A percentile compares a stretch with the other conserved stretches of the same genome.
Conservation (phyloP, 805 yeast species). For the Wickerhamia fluorescens region DNA sequence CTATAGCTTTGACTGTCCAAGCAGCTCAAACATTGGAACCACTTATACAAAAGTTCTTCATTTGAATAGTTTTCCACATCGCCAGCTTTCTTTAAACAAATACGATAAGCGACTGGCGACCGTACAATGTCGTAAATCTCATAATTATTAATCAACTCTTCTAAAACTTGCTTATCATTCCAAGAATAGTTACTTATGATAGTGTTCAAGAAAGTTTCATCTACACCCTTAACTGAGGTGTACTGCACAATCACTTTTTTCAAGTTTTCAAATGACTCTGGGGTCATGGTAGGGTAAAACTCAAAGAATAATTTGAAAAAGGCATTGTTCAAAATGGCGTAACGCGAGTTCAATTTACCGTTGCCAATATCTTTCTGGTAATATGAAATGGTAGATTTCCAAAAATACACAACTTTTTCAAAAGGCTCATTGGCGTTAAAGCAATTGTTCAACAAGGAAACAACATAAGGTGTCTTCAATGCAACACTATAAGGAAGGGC, state of each 20-base stretch:
- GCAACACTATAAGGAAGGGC: slow-evolving; percentile 69
- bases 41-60: slow-evolving; percentile 47
- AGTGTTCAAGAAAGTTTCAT: slow-evolving; percentile 78
- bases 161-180: slow-evolving; percentile 59
- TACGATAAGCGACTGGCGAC: slow-evolving; percentile 66
- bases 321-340: slow-evolving; percentile 63
- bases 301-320: slow-evolving; percentile 65
- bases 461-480: slow-evolving; percentile 68
- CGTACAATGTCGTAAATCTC: slow-evolving; percentile 48
- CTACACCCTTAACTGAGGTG: slow-evolving; percentile 51
- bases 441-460: slow-evolving; percentile 54
- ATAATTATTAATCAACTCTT: slow-evolving; percentile 57
- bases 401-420: slow-evolving; percentile 50
- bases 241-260: slow-evolving; percentile 51
- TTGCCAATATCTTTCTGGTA: slow-evolving; percentile 35
- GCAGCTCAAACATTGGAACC: slow-evolving; percentile 43
- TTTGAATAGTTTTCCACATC: slow-evolving; percentile 45
- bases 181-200: slow-evolving; percentile 61
- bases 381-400: slow-evolving; percentile 54
- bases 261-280: slow-evolving; percentile 51
- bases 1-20: slow-evolving; percentile 46
- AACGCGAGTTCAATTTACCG: slow-evolving; percentile 50
- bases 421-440: slow-evolving; percentile 52
- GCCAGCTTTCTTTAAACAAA: slow-evolving; percentile 66
- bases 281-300: slow-evolving; percentile 42